phyloP scores from a whole-genome alignment of 345 rosid genomes.

The thale cress (Arabidopsis thaliana) region TAIR10.1 NC_003071.7:14526501-14527000 shows the following conservation, averaged over 20 bases:
- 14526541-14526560: conserved; percentile 4
- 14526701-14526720: conserved; percentile 33
- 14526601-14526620: neutral
- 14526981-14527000: conserved; percentile 59
- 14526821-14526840: conserved; percentile 21
- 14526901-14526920: neutral
- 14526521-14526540: conserved; percentile 15
- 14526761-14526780: conserved; percentile 13
- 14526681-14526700: conserved; percentile 39
- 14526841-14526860: conserved; percentile 2
- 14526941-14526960: conserved; percentile 58
- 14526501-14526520: neutral
- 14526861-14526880: neutral
- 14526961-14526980: conserved; percentile 70
- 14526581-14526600: neutral
- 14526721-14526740: conserved; percentile 39
- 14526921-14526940: conserved; percentile 6
- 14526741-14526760: conserved; percentile 41
- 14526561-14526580: neutral
- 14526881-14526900: conserved; percentile 26
- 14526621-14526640: conserved; percentile 9
- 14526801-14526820: conserved; percentile 36
- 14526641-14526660: neutral
- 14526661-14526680: conserved; percentile 16
- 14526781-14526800: conserved; percentile 32